Conservation (phyloP, 73 alveolate species). For the Uronychia setigera region DNA sequence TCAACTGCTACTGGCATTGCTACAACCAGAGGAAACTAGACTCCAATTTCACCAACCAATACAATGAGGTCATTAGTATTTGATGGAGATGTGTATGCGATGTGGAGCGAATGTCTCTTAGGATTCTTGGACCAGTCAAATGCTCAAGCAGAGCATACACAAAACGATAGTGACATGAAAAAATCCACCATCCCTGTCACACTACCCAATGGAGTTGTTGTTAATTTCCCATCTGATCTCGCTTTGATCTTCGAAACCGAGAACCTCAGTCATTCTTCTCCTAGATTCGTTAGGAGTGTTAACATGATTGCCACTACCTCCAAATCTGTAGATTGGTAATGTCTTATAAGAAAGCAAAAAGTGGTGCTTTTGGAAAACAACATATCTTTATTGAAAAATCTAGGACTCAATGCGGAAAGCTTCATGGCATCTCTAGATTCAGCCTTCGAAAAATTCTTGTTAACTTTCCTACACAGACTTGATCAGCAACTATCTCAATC, state of each 20-base stretch:
- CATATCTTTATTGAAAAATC: constrained; percentile 4
- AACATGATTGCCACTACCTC: constrained; percentile 45
- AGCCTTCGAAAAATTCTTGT: neutral
- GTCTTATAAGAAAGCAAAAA: neutral
- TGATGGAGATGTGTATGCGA: neutral
- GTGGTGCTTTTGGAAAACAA: constrained; percentile 4
- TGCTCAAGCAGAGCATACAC: neutral
- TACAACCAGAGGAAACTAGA: neutral
- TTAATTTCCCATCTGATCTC: constrained; percentile 38
- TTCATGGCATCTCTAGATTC: neutral
- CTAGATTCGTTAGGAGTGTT: constrained; percentile 34
- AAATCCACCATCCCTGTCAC: neutral
- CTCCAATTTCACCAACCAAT: neutral
- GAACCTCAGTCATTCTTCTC: constrained; percentile 29
- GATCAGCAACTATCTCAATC: neutral
- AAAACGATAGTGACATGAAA: neutral
- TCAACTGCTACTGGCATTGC: neutral
- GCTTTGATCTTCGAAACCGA: constrained; percentile 57
- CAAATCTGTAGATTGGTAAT: constrained; percentile 39
- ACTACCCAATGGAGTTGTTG: constrained; percentile 47
- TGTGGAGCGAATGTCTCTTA: neutral
- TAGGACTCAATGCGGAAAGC: neutral
- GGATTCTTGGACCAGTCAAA: neutral
- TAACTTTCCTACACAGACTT: neutral
- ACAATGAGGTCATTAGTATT: neutral